A percentile compares a stretch with the other conserved stretches of the same genome.
phyloP scores from a whole-genome alignment of 495 filamentous ascomycete species.

The Extremus antarcticus region DNA sequence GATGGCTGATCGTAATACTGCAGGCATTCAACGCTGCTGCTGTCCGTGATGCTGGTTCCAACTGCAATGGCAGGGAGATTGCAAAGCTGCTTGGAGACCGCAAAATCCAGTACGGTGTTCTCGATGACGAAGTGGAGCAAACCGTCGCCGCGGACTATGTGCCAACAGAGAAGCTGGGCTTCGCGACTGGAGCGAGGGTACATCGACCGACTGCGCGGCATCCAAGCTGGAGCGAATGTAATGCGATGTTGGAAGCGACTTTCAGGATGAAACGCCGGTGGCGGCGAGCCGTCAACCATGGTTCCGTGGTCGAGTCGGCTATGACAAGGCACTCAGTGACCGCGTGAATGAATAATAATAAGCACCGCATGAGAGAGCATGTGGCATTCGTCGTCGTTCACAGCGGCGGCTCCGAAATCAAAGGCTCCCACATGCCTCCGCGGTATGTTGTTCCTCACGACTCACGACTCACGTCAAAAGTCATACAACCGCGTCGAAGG shows the following conservation, averaged over 20 bases:
- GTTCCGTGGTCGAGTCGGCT: background rate
- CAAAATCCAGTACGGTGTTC: background rate
- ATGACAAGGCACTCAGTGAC: background rate
- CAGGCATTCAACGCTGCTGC: slow-evolving; percentile 2
- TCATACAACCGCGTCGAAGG: no score
- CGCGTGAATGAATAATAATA: background rate
- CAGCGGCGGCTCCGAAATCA: no score
- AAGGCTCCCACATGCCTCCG: no score
- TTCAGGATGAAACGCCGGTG: background rate
- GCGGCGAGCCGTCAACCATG: background rate
- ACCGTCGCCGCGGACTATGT: background rate
- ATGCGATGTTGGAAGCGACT: background rate
- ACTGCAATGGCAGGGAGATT: background rate
- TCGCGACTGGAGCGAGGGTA: background rate
- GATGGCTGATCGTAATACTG: no score
- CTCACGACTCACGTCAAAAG: no score
- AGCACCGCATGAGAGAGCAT: background rate
- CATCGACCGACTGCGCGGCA: background rate
- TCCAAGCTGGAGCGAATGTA: background rate
- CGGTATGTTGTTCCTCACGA: no score
- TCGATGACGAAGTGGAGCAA: background rate
- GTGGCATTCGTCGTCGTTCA: no score
- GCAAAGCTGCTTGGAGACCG: background rate
- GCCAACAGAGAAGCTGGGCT: background rate
- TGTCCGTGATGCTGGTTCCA: background rate